Conservation (phyloP, 2,329 filamentous ascomycete species). For the Calonectria hongkongensis region DNA sequence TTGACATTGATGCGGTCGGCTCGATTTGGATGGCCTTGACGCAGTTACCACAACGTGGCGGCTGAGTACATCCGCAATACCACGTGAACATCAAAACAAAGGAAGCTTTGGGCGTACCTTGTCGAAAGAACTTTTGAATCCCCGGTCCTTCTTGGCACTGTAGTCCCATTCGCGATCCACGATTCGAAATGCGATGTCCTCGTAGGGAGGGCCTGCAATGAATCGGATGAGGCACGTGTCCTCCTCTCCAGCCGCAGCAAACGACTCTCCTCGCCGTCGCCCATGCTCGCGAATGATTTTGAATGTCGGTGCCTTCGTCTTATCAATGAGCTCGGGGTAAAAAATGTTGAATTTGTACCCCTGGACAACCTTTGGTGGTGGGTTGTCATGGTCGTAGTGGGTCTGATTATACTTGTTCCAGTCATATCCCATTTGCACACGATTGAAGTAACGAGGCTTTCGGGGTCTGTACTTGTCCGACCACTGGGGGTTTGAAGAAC, state of each 20-base stretch:
- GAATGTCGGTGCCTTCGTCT: conserved; percentile 94
- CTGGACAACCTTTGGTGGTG: conserved; percentile 97
- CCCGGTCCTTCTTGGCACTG: conserved; percentile 93
- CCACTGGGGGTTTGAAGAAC: conserved; percentile 81
- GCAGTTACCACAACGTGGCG: conserved; percentile 34
- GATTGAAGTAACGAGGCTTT: conserved; percentile 97
- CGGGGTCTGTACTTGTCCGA: conserved; percentile 89
- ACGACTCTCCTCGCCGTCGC: conserved; percentile 90
- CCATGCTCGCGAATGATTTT: conserved; percentile 96
- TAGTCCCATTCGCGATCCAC: conserved; percentile 99
- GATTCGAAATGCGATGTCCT: conserved; percentile 97
- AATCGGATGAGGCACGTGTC: conserved; percentile 98
- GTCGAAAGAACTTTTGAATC: conserved; percentile 97
- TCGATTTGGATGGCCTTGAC: conserved; percentile 37
- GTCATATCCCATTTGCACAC: conserved; percentile 98
- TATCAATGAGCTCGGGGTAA: conserved; percentile 97
- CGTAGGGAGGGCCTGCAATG: conserved; percentile 94
- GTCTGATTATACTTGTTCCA: conserved; percentile 99
- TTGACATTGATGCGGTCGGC: conserved; percentile 40
- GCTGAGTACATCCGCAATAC: conserved; percentile 35
- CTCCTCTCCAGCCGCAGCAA: conserved; percentile 94
- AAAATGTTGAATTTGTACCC: conserved; percentile 99
- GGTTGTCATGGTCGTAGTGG: conserved; percentile 98
- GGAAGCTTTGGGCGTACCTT: conserved; percentile 78
- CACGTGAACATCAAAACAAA: conserved; percentile 44